phyloP scores from a whole-genome alignment of 2,329 filamentous ascomycete genomes.

The Elsinoe arachidis region DNA sequence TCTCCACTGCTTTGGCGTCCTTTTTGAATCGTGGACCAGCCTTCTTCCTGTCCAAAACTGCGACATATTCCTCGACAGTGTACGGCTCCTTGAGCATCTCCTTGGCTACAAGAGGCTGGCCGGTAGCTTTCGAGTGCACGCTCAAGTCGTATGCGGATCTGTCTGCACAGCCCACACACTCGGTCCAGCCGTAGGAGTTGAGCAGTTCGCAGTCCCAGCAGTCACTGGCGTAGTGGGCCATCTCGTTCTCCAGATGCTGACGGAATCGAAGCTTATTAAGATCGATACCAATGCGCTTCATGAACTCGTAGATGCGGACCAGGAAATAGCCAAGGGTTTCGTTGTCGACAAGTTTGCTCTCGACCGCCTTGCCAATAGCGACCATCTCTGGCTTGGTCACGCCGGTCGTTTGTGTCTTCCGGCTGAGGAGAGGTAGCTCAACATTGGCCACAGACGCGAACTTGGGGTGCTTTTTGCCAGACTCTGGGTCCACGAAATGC shows the following conservation, averaged over 20 bases:
- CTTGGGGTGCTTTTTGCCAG: conserved; percentile 86
- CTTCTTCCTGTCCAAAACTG: conserved; percentile 88
- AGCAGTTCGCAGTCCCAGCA: conserved; percentile 96
- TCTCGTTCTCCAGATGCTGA: conserved; percentile 88
- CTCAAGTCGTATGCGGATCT: conserved; percentile 89
- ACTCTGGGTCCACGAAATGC: conserved; percentile 90
- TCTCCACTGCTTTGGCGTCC: conserved; percentile 77
- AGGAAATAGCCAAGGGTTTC: conserved; percentile 98
- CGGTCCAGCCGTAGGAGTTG: conserved; percentile 92
- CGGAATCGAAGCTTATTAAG: conserved; percentile 84
- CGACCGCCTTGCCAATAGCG: conserved; percentile 78
- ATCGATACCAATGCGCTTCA: conserved; percentile 81
- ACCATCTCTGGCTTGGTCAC: conserved; percentile 67
- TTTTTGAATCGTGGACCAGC: conserved; percentile 95
- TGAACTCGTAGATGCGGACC: conserved; percentile 84
- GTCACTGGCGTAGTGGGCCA: conserved; percentile 91
- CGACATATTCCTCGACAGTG: conserved; percentile 75
- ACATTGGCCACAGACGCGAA: conserved; percentile 79
- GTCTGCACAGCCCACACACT: conserved; percentile 95
- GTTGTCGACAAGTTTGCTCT: conserved; percentile 78
- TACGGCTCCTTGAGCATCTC: conserved; percentile 71
- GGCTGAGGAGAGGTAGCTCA: conserved; percentile 75
- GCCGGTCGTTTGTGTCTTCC: conserved; percentile 75
- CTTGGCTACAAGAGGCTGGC: conserved; percentile 73
- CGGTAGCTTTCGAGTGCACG: conserved; percentile 89